Evolutionary conservation across 2,329 filamentous ascomycete genomes (phyloP), one percentile per base, ranked within the genome.

Genomic region (Calonectria henricotiae): DNA sequence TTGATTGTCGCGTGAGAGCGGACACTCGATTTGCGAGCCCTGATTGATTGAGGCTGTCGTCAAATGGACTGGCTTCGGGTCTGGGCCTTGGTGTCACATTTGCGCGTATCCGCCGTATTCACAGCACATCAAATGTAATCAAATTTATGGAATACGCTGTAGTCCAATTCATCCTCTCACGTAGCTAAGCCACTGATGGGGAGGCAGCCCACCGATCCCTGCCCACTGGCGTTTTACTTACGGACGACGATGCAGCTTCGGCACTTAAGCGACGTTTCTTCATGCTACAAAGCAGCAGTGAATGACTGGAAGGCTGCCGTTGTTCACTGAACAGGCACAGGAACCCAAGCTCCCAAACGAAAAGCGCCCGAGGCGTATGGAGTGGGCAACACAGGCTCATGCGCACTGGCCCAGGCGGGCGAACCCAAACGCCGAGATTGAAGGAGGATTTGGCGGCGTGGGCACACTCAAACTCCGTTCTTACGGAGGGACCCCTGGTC

Each of bases 1-100:
- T 61, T 66, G 62, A 66, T 54, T 70, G 75, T 75, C 73, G 76
- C 72, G 72, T 76, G 75, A 77, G 75, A 64, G 61, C 49, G 66
- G 58, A 46, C 65, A 55, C 37, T 65, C 23, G 17, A 51, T 35
- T 37, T 43, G 25, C 37, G 30, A 37, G 64, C 12, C 20, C 32
- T 55, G 51, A 44, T 17, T 41, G 54, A 67, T 61, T 61, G 54
- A 39, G 25, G 37, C 17, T 30, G 35, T 39, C 46, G 32, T 25
- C 44, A 37, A 39, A 55, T 65, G 37, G 13, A 58, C 37, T 65
- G 47, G 47, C 27, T 54, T 47, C 20, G 51, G 47, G 35, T n/a
- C 55, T 41, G 49, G 37, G 20, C 23, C 46, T 35, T 25, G 30
- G 27, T 51, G 44, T 27, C 37, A 35, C 55, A 61, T 61, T 51